These are phyloP conservation scores for Pichia scutulata DNA, from an alignment of 805 yeast species.

Conservation along the genomic window DNA sequence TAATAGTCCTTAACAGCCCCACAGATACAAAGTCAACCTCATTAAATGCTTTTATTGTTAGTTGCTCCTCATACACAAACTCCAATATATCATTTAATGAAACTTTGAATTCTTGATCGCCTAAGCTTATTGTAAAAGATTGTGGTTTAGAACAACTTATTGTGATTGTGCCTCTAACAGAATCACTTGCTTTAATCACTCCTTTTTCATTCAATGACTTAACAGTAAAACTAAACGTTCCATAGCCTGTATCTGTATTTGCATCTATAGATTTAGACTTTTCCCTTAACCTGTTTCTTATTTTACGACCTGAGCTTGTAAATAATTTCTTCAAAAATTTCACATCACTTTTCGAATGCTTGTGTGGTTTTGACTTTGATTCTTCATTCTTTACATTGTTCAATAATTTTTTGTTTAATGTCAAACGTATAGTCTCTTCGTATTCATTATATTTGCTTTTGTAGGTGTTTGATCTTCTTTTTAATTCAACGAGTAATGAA, in stretches of 20 bases:
- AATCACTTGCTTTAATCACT: not conserved
- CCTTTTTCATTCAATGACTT: conserved; percentile 8
- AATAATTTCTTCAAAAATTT: conserved; percentile 34
- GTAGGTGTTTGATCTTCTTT: conserved; percentile 38
- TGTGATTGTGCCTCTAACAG: not conserved
- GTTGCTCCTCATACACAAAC: conserved; percentile 62
- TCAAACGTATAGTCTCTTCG: conserved; percentile 17
- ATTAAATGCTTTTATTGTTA: conserved; percentile 49
- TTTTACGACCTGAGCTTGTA: conserved; percentile 13
- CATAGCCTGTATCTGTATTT: not conserved
- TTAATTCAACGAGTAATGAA: conserved; percentile 34
- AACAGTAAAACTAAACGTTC: not conserved
- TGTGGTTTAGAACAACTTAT: conserved; percentile 57
- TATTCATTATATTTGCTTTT: conserved; percentile 39
- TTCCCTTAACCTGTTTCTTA: not conserved
- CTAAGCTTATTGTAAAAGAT: conserved; percentile 57
- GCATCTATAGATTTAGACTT: not conserved
- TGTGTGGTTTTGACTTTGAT: conserved; percentile 21
- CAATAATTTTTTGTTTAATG: not conserved
- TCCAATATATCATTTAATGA: conserved; percentile 66
- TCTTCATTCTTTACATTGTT: not conserved
- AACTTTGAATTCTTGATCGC: conserved; percentile 29
- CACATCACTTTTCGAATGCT: conserved; percentile 27
- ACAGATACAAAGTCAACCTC: conserved; percentile 33
- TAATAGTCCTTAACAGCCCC: conserved; percentile 2